Evolutionary conservation across 2,329 filamentous ascomycete species (phyloP).

Genomic region (Aspergillus thermomutatus): DNA sequence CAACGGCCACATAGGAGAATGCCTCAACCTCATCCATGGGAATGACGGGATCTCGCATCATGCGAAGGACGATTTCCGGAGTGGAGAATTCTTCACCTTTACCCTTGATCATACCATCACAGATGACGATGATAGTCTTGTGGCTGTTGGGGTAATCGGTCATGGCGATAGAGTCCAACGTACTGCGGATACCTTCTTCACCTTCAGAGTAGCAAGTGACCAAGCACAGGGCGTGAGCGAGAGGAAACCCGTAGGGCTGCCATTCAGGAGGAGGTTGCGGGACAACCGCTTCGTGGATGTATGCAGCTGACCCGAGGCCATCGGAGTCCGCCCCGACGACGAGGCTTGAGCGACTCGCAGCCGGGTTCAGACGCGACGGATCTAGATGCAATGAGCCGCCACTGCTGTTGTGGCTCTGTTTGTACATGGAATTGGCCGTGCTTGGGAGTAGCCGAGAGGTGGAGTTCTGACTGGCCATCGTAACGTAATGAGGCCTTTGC

Average conservation of each 20-base stretch:
- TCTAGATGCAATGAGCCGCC: slow-evolving; percentile 53
- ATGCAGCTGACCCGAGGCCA: slow-evolving; percentile 79
- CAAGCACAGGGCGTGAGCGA: slow-evolving; percentile 89
- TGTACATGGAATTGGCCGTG: slow-evolving; percentile 63
- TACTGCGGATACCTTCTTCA: slow-evolving; percentile 85
- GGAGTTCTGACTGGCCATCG: slow-evolving; percentile 88
- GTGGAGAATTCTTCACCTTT: slow-evolving; percentile 83
- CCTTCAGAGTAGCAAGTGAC: slow-evolving; percentile 98
- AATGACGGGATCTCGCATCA: slow-evolving; percentile 90
- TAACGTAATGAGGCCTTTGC: slow-evolving; percentile 65
- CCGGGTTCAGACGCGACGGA: slow-evolving; percentile 37
- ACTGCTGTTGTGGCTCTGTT: slow-evolving; percentile 52
- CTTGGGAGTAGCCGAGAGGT: slow-evolving; percentile 66
- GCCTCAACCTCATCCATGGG: slow-evolving; percentile 77
- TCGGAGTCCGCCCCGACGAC: slow-evolving; percentile 60
- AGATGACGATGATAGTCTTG: slow-evolving; percentile 93
- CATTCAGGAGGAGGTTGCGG: slow-evolving; percentile 95
- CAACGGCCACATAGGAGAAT: slow-evolving; percentile 95
- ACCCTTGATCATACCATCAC: slow-evolving; percentile 96
- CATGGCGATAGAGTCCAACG: slow-evolving; percentile 90
- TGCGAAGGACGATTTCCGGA: slow-evolving; percentile 81
- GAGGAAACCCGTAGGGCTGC: slow-evolving; percentile 93
- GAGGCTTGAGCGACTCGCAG: slow-evolving; percentile 55
- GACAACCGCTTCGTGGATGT: slow-evolving; percentile 93
- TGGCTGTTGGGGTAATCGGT: slow-evolving; percentile 99